Conservation (phyloP, 176 grass and related monocot species). For the Lolium multiflorum region DNA sequence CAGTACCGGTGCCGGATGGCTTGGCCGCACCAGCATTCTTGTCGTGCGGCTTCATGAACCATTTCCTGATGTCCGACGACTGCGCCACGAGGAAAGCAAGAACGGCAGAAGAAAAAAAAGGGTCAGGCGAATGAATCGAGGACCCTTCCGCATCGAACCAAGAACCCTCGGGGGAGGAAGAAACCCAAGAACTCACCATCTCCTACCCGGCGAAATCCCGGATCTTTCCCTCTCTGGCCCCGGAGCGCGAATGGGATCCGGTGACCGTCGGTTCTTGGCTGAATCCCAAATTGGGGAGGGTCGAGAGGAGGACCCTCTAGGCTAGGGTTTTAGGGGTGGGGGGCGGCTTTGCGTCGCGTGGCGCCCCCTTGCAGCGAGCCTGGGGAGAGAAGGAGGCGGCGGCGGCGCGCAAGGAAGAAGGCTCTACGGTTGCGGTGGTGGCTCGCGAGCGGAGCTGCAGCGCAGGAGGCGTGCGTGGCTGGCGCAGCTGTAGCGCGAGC, state of each 20-base stretch:
- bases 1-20: constrained; percentile 5
- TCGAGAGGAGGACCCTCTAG: background rate
- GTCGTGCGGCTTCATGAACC: constrained; percentile 94
- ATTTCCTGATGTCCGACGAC: constrained; percentile 97
- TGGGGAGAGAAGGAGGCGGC: background rate
- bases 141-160: too few relatives aligned
- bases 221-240: constrained; percentile 21
- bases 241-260: background rate
- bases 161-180: too few relatives aligned
- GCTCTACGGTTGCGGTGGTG: too few relatives aligned
- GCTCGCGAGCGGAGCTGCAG: too few relatives aligned
- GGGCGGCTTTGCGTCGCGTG: constrained; percentile 13
- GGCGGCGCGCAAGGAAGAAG: too few relatives aligned
- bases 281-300: background rate
- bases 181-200: too few relatives aligned
- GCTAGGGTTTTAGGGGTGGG: constrained; percentile 27
- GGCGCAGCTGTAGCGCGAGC: too few relatives aligned
- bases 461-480: too few relatives aligned
- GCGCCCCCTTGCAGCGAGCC: too few relatives aligned
- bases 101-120: background rate
- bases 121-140: background rate
- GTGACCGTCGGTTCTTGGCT: constrained; percentile 25
- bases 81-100: constrained; percentile 46
- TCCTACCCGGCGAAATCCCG: background rate
- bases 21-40: constrained; percentile 56